Conservation (phyloP, 163 green algal species). For the Chlorella variabilis region DNA sequence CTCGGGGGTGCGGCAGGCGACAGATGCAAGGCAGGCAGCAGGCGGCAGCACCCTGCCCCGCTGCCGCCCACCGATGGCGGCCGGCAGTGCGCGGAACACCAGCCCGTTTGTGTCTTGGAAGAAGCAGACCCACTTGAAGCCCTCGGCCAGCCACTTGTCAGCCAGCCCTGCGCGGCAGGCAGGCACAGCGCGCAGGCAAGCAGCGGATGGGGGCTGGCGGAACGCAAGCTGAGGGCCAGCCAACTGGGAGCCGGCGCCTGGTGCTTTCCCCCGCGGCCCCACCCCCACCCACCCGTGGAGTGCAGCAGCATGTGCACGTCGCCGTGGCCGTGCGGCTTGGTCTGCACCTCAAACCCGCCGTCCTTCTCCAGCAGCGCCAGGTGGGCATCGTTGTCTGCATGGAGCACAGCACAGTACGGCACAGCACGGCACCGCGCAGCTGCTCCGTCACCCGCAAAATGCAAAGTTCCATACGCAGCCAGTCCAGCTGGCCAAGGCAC, state of each 20-base stretch:
- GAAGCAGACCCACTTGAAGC: slow-evolving; percentile 96
- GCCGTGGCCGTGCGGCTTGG: slow-evolving; percentile 98
- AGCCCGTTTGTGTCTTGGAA: slow-evolving; percentile 99
- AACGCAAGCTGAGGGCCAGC: too few species aligned
- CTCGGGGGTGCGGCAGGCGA: too few species aligned
- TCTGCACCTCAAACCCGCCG: slow-evolving; percentile 82
- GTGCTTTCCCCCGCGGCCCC: too few species aligned
- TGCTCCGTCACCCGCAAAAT: too few species aligned
- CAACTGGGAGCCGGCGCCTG: too few species aligned
- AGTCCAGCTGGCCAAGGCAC: too few species aligned
- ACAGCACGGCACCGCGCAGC: neutral
- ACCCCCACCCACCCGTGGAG: slow-evolving; percentile 12
- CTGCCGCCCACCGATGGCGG: slow-evolving; percentile 76
- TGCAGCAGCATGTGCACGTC: slow-evolving; percentile 98
- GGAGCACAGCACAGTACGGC: neutral
- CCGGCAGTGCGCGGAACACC: slow-evolving; percentile 87
- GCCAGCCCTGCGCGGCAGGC: slow-evolving; percentile 11
- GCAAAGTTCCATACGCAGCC: too few species aligned
- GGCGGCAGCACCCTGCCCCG: too few species aligned
- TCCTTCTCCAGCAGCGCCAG: slow-evolving; percentile 79
- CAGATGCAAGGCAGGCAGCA: too few species aligned
- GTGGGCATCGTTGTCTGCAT: slow-evolving; percentile 83
- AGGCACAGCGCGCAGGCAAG: neutral
- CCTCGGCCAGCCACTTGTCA: slow-evolving; percentile 44
- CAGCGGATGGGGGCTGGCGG: neutral